These are phyloP conservation scores for Neurospora cerealis DNA, from an alignment of 495 filamentous ascomycete genomes.

Conservation along the genomic window DNA sequence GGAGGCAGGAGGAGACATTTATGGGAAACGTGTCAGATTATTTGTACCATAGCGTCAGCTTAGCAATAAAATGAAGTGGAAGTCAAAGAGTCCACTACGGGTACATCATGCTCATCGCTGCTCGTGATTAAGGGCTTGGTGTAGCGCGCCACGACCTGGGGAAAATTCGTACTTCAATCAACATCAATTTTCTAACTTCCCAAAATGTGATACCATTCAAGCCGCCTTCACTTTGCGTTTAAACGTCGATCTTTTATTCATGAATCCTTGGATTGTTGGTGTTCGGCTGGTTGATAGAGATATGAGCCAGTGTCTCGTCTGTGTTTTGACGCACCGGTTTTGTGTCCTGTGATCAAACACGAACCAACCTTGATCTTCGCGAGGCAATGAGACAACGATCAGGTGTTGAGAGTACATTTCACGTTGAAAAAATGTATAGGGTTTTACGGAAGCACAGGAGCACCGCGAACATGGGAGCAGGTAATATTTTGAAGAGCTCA, in stretches of 20 bases:
- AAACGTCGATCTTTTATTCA: neutral
- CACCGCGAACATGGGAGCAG: neutral
- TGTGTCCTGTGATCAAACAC: neutral
- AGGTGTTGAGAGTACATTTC: neutral
- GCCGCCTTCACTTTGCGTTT: neutral
- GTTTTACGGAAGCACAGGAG: neutral
- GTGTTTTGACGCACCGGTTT: neutral
- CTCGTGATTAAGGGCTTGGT: neutral
- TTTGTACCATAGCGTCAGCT: neutral
- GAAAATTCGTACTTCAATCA: neutral
- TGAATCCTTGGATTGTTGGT: neutral
- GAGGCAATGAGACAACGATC: neutral
- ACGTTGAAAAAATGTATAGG: neutral
- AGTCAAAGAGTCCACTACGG: neutral
- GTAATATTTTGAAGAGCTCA: neutral
- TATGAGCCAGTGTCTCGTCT: neutral
- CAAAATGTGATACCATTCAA: neutral
- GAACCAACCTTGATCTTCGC: neutral
- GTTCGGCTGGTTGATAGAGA: too few relatives aligned
- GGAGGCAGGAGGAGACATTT: neutral
- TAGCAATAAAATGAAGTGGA: neutral
- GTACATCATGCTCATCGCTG: neutral
- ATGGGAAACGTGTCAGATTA: neutral
- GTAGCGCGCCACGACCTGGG: neutral
- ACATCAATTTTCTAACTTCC: neutral